Evolutionary conservation across 495 filamentous ascomycete species (phyloP).

Genomic region (Xylaria acuta): DNA sequence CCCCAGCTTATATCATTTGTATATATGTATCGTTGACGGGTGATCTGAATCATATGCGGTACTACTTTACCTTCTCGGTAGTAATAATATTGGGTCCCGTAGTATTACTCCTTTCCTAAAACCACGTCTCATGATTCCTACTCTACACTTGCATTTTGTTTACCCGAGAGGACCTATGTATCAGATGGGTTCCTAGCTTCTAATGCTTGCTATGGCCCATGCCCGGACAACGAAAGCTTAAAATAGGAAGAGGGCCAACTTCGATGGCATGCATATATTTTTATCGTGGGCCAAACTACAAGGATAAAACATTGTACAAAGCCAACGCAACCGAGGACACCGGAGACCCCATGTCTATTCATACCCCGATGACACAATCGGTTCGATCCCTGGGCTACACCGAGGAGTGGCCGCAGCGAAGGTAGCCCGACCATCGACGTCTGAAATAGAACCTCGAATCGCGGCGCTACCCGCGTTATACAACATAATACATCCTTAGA

Average conservation of each 20-base stretch:
- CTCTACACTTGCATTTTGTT: neutral
- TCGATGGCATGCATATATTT: neutral
- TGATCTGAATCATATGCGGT: constrained; percentile 12
- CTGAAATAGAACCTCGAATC: constrained; percentile 11
- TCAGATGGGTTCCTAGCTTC: neutral
- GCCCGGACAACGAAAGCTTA: neutral
- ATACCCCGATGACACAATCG: neutral
- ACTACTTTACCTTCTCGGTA: neutral
- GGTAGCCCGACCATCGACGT: neutral
- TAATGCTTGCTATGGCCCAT: neutral
- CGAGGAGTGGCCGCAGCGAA: constrained; percentile 8
- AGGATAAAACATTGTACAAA: neutral
- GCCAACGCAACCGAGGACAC: neutral
- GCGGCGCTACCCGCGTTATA: constrained; percentile 17
- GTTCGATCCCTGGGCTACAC: neutral
- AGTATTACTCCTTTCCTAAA: neutral
- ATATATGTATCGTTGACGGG: neutral
- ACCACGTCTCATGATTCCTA: neutral
- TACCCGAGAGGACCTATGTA: neutral
- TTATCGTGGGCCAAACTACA: neutral
- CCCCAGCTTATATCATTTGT: neutral
- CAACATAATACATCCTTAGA: neutral
- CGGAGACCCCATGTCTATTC: neutral
- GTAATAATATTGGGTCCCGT: neutral
- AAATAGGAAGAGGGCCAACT: constrained; percentile 1